Evolutionary conservation across 305 asterid genomes (phyloP), one percentile per base, ranked within the genome.

Genomic region (Fraxinus nigra): DNA sequence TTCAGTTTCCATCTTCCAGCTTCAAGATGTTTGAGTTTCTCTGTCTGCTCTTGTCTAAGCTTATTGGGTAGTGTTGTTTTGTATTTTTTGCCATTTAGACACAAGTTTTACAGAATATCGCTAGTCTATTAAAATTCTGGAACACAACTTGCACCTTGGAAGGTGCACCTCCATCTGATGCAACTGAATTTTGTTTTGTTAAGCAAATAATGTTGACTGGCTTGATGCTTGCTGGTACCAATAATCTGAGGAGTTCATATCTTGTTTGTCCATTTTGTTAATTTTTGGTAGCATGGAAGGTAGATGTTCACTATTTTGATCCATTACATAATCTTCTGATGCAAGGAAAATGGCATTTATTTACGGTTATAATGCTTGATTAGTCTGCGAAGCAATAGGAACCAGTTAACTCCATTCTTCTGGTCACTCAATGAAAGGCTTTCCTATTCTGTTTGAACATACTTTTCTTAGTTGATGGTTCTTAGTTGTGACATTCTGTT

Each of bases 301-400:
- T 67, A 67, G 38, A 67, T 28, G 5, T 67, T 11, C 38, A 28
- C 11, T 18, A 26, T 30, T 67, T 67, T 28, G 35, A 67, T 67
- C 10, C 35, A 28, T 26, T 28, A 26, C 8, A 30, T 30, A 26
- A 67, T 67, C 74, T 33, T 65, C 38, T 67, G 26, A 11, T 30
- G 40, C 5, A 69, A 69, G 22, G 75, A 32, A 69, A 28, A 16
- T 22, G 20, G 38, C 33, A 4, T 14, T 11, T 13, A 28, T 28
- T 13, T 69, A 4, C 40, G 16, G 9, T 13, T 40, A 11, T 30
- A 70, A 38, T 76, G 46, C 76, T 78, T 70, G 78, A 69, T 75
- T 72, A 33, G 59, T 84, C 38, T 73, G 79, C 65, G 40, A 79
- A 67, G 82, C 75, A 56, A 5, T 40, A 6, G 56, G 72, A 75